Percentiles rank a stretch among this genome's conserved stretches.
Evolutionary conservation across 1,284 basidiomycete genomes (phyloP).

Genomic region (Vanrija sp.): DNA sequence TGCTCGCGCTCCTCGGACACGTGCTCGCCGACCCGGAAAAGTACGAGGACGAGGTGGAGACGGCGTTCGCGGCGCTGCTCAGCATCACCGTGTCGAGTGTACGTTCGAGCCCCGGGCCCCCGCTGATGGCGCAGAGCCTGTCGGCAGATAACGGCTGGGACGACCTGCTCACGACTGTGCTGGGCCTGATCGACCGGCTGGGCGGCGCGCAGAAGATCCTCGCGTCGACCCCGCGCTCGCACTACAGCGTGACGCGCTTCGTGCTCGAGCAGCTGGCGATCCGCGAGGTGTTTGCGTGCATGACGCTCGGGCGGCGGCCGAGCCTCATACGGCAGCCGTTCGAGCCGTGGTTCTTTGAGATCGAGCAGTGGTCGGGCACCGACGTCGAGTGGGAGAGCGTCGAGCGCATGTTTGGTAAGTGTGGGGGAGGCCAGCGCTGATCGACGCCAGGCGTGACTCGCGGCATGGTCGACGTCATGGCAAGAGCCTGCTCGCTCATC

Average conservation of each 20-base stretch:
- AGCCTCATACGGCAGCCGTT: constrained; percentile 37
- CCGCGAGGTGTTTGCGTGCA: constrained; percentile 43
- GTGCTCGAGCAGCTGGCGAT: constrained; percentile 45
- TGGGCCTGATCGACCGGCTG: constrained; percentile 33
- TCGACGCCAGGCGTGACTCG: constrained; percentile 37
- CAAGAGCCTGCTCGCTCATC: constrained; percentile 29
- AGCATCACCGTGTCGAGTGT: constrained; percentile 39
- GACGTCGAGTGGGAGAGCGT: constrained; percentile 43
- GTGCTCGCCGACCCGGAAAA: constrained; percentile 19
- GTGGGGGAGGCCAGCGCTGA: constrained; percentile 15
- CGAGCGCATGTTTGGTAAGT: constrained; percentile 41
- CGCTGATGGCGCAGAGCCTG: constrained; percentile 21
- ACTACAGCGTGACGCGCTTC: constrained; percentile 33
- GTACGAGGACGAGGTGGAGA: constrained; percentile 30
- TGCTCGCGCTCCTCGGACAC: constrained; percentile 21
- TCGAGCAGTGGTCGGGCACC: constrained; percentile 32
- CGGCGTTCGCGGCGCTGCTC: constrained; percentile 36
- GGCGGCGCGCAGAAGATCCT: constrained; percentile 40
- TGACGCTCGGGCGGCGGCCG: constrained; percentile 41
- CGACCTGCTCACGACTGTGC: constrained; percentile 33
- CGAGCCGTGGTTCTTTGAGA: constrained; percentile 44
- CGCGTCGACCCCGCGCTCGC: constrained; percentile 23
- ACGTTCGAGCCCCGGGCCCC: constrained; percentile 10
- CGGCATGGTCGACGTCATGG: background rate
- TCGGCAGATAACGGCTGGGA: constrained; percentile 45